Base-by-base conservation (phyloP, 441 rosid genomes). In the Croton setiger region DNA sequence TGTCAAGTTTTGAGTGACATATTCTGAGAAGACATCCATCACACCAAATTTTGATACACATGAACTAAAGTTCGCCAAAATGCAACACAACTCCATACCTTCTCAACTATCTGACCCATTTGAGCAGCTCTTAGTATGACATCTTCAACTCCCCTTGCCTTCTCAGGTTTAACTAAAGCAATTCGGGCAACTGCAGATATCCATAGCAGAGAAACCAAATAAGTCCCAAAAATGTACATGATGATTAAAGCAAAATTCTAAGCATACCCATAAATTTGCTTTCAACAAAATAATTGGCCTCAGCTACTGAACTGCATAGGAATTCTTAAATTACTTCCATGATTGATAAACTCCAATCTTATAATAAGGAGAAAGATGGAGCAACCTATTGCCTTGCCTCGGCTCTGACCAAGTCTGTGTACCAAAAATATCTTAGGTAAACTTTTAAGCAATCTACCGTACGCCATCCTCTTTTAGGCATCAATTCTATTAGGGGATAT, bases 161-260 rank as follows among this genome's bases (percentile, higher is more conserved):
- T 94, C 82, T 94, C 98, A 78, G 99, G 99, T 81, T 94, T 94
- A 81, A 94, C 99, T 85, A 94, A 70, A 18, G 98, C 98, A 77
- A 94, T 94, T 76, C 98, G 86, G 64, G 97, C 91, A 75, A 94
- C 99, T 92, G 79, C 35, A 64, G 13, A 66, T 13, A 47, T 41
- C 8, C 15, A 57, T n/a, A 57, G 49, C 27, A 45, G 15, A 27
- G 14, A 17, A 59, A 56, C 36, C 41, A 51, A 59, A 43, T 44
- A 23, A n/a, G 44, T 6, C 8, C 41, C 43, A 41, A 45, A 8
- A 67, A 56, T 37, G 56, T 18, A 21, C 4, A 57, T 12, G 62
- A 59, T 23, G 56, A 36, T 23, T 10, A 12, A 8, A 65, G 12
- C 36, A 27, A 27, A 27, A 27, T 27, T 27, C 27, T 18, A 6